Conservation (phyloP, 257 asterid genomes). For the Solanum habrochaites region DNA sequence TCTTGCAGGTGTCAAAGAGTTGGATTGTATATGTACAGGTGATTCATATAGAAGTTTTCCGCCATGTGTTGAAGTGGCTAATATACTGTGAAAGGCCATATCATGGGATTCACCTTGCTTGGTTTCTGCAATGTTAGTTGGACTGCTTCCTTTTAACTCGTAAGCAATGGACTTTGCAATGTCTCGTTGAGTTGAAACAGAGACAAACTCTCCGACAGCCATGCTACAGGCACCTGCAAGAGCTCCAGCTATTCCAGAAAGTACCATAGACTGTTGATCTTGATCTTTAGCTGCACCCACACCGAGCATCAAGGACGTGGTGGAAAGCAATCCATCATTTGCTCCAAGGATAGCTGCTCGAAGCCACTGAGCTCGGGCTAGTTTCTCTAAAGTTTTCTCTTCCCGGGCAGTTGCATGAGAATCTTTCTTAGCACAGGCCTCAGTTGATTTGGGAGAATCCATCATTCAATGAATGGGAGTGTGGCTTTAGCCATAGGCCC, state of each 20-base stretch:
- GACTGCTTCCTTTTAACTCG: background rate
- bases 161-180: constrained; percentile 12
- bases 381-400: background rate
- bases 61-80: background rate
- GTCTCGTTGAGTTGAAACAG: constrained; percentile 54
- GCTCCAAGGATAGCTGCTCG: constrained; percentile 74
- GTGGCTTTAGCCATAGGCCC: constrained; percentile 29
- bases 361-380: constrained; percentile 49
- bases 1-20: constrained; percentile 9
- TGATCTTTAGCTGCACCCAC: constrained; percentile 48
- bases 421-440: constrained; percentile 11
- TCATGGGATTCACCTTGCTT: background rate
- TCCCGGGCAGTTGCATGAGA: background rate
- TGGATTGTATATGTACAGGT: background rate
- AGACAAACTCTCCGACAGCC: constrained; percentile 58
- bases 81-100: background rate
- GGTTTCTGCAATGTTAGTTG: background rate
- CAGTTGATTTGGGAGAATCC: constrained; percentile 9
- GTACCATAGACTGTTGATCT: constrained; percentile 29
- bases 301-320: constrained; percentile 54
- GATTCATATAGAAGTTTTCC: background rate
- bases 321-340: constrained; percentile 50
- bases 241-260: constrained; percentile 53
- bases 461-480: constrained; percentile 14
- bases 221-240: constrained; percentile 66